Evolutionary conservation across 441 rosid genomes (phyloP).

Genomic region (Populus trichocarpa): DNA sequence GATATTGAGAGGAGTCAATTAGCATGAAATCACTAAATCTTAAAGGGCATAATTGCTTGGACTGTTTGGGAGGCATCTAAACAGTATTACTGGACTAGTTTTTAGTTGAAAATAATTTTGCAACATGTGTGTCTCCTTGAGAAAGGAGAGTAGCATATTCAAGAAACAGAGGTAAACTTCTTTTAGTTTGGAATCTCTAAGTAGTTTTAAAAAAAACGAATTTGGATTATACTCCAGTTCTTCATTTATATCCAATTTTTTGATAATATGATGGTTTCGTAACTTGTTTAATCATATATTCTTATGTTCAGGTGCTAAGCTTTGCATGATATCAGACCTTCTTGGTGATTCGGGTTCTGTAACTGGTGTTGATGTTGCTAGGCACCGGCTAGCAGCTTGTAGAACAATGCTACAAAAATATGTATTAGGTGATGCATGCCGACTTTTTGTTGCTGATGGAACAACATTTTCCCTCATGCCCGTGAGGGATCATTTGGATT

Average conservation of each 20-base stretch:
- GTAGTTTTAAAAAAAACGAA: too few relatives aligned
- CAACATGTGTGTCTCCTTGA: not conserved
- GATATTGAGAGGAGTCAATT: not conserved
- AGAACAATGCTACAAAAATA: constrained; percentile 84
- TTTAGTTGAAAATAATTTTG: not conserved
- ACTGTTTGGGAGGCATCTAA: not conserved
- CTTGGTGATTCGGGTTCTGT: constrained; percentile 71
- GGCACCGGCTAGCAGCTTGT: constrained; percentile 87
- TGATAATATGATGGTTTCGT: not conserved
- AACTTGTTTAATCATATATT: not conserved
- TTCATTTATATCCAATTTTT: not conserved
- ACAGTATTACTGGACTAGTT: not conserved
- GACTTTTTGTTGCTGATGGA: constrained; percentile 87
- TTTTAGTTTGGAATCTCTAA: not conserved
- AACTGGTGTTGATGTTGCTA: constrained; percentile 87
- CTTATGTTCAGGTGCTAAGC: constrained; percentile 74
- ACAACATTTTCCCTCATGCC: constrained; percentile 65
- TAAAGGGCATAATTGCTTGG: not conserved
- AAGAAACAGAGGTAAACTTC: not conserved
- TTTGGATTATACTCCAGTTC: not conserved
- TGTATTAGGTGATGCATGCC: constrained; percentile 56
- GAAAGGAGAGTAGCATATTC: not conserved
- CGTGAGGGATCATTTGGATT: constrained; percentile 24
- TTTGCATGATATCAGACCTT: constrained; percentile 76
- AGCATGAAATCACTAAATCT: not conserved